These are phyloP conservation scores for Rhodotorula mucilaginosa DNA, from an alignment of 1,284 basidiomycete species.

Conservation along the genomic window DNA sequence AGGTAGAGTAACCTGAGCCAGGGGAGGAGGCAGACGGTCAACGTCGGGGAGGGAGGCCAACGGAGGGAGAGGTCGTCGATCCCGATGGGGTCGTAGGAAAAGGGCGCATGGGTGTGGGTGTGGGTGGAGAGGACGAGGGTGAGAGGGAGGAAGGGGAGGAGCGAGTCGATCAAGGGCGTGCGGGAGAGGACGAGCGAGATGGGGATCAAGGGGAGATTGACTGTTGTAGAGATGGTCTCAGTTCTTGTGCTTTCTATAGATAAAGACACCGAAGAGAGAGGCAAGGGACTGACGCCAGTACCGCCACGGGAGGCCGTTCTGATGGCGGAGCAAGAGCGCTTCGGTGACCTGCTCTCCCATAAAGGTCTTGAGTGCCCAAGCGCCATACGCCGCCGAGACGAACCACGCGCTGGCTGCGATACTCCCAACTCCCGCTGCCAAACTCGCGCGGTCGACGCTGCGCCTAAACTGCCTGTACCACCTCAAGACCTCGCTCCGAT, in stretches of 20 bases:
- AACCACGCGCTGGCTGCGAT: constrained; percentile 59
- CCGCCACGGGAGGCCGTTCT: constrained; percentile 63
- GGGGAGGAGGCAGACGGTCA: constrained; percentile 41
- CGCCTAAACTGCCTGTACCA: constrained; percentile 46
- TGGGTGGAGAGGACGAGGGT: constrained; percentile 34
- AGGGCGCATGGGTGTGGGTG: constrained; percentile 11
- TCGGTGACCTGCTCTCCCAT: constrained; percentile 60
- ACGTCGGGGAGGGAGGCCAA: constrained; percentile 39
- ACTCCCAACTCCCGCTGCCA: constrained; percentile 3
- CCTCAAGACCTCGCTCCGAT: constrained; percentile 60
- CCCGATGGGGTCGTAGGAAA: constrained; percentile 22
- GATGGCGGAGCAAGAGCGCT: constrained; percentile 62
- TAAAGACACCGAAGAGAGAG: neutral
- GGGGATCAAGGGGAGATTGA: constrained; percentile 65
- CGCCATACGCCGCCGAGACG: constrained; percentile 64
- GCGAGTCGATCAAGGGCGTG: constrained; percentile 42
- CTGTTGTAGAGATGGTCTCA: neutral
- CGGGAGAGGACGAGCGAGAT: constrained; percentile 61
- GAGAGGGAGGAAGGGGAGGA: constrained; percentile 44
- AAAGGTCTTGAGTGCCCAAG: constrained; percentile 66
- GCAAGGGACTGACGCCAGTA: constrained; percentile 26
- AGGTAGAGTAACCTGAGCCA: constrained; percentile 43
- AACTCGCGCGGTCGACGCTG: constrained; percentile 38
- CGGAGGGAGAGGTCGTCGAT: constrained; percentile 39
- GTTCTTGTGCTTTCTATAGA: neutral